Conservation (phyloP, 768 basidiomycete species). For the Amanita thiersii region DNA sequence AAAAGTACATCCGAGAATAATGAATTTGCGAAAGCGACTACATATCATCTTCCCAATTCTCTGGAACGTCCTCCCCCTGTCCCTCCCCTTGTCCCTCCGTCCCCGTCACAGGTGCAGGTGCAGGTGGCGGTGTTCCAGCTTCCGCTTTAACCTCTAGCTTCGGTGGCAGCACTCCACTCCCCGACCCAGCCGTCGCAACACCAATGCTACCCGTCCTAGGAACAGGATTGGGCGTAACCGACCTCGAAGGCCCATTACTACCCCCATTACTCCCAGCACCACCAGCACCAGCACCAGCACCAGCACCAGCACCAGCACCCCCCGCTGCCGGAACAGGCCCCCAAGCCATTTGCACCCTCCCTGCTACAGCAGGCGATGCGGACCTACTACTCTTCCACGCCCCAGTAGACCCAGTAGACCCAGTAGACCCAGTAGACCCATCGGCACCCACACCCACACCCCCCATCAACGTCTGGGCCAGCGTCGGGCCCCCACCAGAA, state of each 20-base stretch:
- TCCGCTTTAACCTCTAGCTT: slow-evolving; percentile 3
- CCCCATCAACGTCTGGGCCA: slow-evolving; percentile 17
- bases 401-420: neutral
- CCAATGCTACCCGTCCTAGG: neutral
- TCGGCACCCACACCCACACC: slow-evolving; percentile 8
- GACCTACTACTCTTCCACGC: neutral
- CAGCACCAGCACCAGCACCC: neutral
- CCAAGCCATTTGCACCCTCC: neutral
- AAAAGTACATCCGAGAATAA: too few relatives aligned
- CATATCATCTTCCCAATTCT: slow-evolving; percentile 30
- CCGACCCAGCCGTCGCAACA: too few relatives aligned
- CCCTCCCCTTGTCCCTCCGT: slow-evolving; percentile 5
- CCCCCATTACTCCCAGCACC: neutral
- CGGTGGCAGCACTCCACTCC: neutral
- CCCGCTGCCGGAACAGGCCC: neutral
- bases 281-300: neutral
- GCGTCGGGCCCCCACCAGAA: slow-evolving; percentile 3
- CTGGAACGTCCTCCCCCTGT: slow-evolving; percentile 15
- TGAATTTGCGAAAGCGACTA: too few relatives aligned
- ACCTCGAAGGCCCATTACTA: neutral
- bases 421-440: slow-evolving; percentile 10
- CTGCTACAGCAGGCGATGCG: neutral
- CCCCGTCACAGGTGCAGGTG: slow-evolving; percentile 8
- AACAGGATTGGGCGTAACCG: neutral
- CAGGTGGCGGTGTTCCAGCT: slow-evolving; percentile 10